Evolutionary conservation across 371 early-diverging fungal genomes (phyloP).

Genomic region (Mortierella sp.): DNA sequence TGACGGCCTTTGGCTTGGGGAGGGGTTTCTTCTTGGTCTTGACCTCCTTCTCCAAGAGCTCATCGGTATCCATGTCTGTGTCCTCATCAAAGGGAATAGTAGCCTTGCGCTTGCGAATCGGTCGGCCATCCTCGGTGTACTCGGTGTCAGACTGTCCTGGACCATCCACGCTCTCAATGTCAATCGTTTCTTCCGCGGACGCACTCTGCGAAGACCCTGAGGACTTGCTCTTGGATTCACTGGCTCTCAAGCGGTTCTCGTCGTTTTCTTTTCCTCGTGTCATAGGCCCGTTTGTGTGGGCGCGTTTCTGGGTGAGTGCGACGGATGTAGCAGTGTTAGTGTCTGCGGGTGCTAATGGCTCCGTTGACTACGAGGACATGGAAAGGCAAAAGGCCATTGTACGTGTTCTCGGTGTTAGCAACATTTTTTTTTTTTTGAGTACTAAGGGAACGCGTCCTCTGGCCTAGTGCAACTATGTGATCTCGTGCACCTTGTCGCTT

Average conservation of each 20-base stretch:
- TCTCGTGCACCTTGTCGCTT: constrained; percentile 7
- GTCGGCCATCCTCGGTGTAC: constrained; percentile 26
- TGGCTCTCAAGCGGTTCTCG: constrained; percentile 18
- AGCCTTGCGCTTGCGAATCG: constrained; percentile 40
- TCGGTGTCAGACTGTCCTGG: constrained; percentile 26
- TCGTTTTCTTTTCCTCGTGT: constrained; percentile 44
- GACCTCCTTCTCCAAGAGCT: constrained; percentile 47
- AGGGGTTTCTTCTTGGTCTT: constrained; percentile 49
- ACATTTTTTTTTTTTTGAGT: not conserved
- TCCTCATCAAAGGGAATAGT: constrained; percentile 44
- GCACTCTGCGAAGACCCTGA: not conserved
- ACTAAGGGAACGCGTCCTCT: constrained; percentile 18
- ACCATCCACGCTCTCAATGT: constrained; percentile 36
- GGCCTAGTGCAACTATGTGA: constrained; percentile 26
- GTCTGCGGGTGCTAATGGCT: constrained; percentile 35
- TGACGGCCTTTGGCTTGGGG: constrained; percentile 24
- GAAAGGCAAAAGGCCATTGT: not conserved
- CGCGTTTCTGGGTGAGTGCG: constrained; percentile 24
- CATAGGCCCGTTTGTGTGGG: not conserved
- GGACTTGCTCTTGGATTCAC: constrained; percentile 1
- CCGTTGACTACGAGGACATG: constrained; percentile 27
- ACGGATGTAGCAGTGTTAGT: constrained; percentile 27
- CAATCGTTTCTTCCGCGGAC: constrained; percentile 34
- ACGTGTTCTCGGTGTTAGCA: not conserved
- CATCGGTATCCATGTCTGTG: constrained; percentile 53